Conservation (phyloP, 2,329 filamentous ascomycete genomes). For the Botrytis byssoidea region DNA sequence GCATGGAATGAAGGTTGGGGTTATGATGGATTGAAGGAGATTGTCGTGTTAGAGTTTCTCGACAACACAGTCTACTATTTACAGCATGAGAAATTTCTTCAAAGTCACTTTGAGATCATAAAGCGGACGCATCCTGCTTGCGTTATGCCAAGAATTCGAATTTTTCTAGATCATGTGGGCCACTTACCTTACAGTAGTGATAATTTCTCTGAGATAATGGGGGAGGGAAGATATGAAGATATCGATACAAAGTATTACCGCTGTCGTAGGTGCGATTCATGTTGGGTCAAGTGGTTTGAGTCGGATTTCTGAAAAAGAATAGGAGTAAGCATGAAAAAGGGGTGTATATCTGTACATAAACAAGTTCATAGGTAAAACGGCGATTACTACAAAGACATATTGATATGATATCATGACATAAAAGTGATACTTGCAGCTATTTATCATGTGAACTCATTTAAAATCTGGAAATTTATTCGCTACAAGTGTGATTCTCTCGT, state of each 20-base stretch:
- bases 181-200: not conserved
- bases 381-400: not conserved
- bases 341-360: not conserved
- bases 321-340: not conserved
- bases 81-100: not conserved
- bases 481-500: not conserved
- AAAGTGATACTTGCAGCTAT: not conserved
- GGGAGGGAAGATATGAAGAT: not conserved
- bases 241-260: fast-evolving
- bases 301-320: not conserved
- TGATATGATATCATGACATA: not conserved
- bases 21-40: not conserved
- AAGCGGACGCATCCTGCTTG: not conserved
- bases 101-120: not conserved
- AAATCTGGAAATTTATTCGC: not conserved
- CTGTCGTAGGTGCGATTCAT: not conserved
- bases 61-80: not conserved
- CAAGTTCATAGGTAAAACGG: not conserved
- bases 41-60: not conserved
- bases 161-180: not conserved
- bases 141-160: not conserved
- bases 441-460: not conserved
- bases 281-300: not conserved
- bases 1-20: not conserved
- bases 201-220: fast-evolving